Evolutionary conservation across 2,329 filamentous ascomycete species (phyloP), one percentile per base, ranked within the genome.

Genomic region (Nothophaeocryptopus gaeumannii): DNA sequence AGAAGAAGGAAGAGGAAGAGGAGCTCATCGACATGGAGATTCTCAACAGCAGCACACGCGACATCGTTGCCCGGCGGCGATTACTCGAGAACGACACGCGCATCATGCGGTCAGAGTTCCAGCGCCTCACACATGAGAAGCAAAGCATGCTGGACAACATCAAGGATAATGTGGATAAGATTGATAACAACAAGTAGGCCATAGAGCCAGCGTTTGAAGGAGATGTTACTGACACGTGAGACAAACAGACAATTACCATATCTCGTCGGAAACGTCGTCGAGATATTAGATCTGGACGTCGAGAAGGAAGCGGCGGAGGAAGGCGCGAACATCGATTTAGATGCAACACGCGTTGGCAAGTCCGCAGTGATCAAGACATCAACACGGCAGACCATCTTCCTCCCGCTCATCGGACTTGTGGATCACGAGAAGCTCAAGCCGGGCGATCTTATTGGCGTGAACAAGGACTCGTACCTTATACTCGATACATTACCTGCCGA

Each of bases 331-430:
- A 97, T 99, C 69, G 93, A 99, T 69, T 80, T 99, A 41, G 93
- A 99, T 73, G 93, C 93, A 59, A 96, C 90, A 34, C 84, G 93
- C 47, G 91, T 97, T 8, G 93, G 93, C 73, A 99, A 97, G 74
- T 97, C 92, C 0, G 93, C 95, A 12, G 93, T 99, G 64, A 99
- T 99, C 81, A 99, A 99, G 78, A 99, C 93, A 8, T 97, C 92
- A 5, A 99, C 93, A 16, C 83, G 93, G 63, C 95, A 99, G 74
- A 99, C 93, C 47, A 99, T 99, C 72, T 99, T 99, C 77, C 79
- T 99, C 41, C 93, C 95, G 29, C 82, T 99, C 55, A 99, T 99
- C 65, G 93, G 93, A 57, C 83, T 99, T 8, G 95, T 99, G 34
- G 93, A 99, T 68, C 91, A 95, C 54, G 86, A 96, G 66, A 88